These are phyloP conservation scores for Pseudopediastrum boryanum DNA, from an alignment of 139 green algal genomes.

Conservation along the genomic window DNA sequence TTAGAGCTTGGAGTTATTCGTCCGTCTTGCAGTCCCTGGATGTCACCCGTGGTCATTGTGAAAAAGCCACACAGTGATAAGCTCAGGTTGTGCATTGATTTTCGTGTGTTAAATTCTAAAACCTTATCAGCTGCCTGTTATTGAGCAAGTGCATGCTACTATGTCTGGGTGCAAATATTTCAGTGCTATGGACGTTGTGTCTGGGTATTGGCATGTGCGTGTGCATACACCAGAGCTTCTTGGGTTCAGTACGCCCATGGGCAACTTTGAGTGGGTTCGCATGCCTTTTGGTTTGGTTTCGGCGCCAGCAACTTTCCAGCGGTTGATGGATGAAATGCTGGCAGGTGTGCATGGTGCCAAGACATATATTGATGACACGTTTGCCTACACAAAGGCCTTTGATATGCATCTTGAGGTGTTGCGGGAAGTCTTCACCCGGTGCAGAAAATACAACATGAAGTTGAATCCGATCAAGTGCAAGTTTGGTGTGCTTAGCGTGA, in stretches of 20 bases:
- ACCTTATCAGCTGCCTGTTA: constrained; percentile 16
- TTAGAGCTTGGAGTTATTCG: constrained; percentile 7
- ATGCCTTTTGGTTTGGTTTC: constrained; percentile 27
- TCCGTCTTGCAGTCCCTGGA: background rate
- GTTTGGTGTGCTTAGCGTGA: constrained; percentile 16
- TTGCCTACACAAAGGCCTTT: constrained; percentile 14
- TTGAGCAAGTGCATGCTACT: constrained; percentile 1
- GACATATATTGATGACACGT: constrained; percentile 37
- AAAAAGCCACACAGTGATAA: constrained; percentile 13
- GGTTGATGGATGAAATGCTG: constrained; percentile 34
- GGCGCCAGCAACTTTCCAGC: constrained; percentile 30
- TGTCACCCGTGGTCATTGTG: constrained; percentile 26
- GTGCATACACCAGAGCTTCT: background rate
- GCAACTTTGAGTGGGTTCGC: constrained; percentile 15
- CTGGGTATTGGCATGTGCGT: constrained; percentile 21
- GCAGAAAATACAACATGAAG: constrained; percentile 11
- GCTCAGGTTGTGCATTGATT: background rate
- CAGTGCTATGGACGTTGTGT: constrained; percentile 9
- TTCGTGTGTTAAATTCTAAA: background rate
- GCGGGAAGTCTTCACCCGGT: background rate
- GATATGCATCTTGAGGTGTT: constrained; percentile 30
- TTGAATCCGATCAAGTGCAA: constrained; percentile 35
- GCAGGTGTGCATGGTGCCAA: background rate
- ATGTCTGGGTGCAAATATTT: constrained; percentile 16
- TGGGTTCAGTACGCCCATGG: constrained; percentile 8